Evolutionary conservation across 2,329 filamentous ascomycete genomes (phyloP), one percentile per base, ranked within the genome.

Genomic region (Talaromyces sp.): DNA sequence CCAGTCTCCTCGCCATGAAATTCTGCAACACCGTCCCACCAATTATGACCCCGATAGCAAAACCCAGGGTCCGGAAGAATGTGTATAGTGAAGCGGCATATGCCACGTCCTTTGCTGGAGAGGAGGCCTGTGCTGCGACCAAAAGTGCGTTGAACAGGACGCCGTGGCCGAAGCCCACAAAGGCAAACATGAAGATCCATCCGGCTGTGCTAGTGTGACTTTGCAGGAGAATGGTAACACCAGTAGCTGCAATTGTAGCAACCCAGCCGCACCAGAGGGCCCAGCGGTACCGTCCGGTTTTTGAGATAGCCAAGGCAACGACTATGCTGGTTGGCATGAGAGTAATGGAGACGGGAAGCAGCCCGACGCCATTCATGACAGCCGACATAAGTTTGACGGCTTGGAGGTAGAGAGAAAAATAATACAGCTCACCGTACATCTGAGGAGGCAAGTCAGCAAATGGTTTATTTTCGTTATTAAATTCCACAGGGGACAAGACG

Each of bases 371-470:
- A 7, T 36, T 52, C 44, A 43, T 41, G 20, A 46, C 35, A 1
- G 43, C 44, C 11, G 50, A 52, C 10, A 30, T 29, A 3, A 48
- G 37, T 17, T 37, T 52, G 4, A 52, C 42, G 10, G 27, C 30
- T 24, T 54, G 36, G 3, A 51, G 43, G 20, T 42, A 54, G 17
- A 54, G 20, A 5, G 52, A 43, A 13, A 54, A 27, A 35, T 47
- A 54, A 5, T 54, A 54, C 8, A 54, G 52, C 4, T 42, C 35
- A 5, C 48, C 48, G 39, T 47, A 54, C 47, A 54, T 48, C 52
- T 54, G 20, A 19, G 24, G 16, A 22, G 2, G 8, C n/a, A 27
- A 19, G 20, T 32, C 14, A 30, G 19, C n/a, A n/a, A 19, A 40
- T n/a, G n/a, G 5, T 29, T 42, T 27, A 30, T 36, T 20, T 13